A percentile compares a stretch with the other conserved stretches of the same genome.
Evolutionary conservation across 2,329 filamentous ascomycete species (phyloP).

Genomic region (Talaromyces amestolkiae): DNA sequence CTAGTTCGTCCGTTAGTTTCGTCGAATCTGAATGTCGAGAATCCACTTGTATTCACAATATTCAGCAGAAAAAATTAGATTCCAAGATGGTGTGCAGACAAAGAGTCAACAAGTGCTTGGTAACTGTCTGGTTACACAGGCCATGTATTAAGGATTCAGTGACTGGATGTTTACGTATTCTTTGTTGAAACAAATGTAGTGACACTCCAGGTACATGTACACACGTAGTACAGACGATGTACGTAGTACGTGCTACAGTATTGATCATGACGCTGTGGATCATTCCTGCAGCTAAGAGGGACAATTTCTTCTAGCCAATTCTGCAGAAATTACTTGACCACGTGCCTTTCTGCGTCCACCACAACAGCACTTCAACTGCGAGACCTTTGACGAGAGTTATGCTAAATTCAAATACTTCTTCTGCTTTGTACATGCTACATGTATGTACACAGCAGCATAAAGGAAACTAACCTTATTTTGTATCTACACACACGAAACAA

Average conservation of each 20-base stretch:
- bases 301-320: background rate
- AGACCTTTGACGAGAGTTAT: background rate
- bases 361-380: background rate
- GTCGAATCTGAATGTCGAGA: background rate
- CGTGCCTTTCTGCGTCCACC: background rate
- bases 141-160: too few species aligned
- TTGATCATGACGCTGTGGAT: background rate
- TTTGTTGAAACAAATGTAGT: background rate
- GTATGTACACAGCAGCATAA: background rate
- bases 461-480: background rate
- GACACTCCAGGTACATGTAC: background rate
- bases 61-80: too few species aligned
- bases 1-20: conserved; percentile 6
- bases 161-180: background rate
- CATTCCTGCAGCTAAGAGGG: background rate
- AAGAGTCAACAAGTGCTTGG: background rate
- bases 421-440: background rate
- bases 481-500: background rate
- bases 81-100: background rate
- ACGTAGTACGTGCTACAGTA: too few species aligned
- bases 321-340: background rate
- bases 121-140: background rate
- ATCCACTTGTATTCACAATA: background rate
- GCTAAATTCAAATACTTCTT: background rate
- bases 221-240: background rate